These are phyloP conservation scores for Ophiostoma novo-ulmi DNA, from an alignment of 2,329 filamentous ascomycete genomes.

Conservation along the genomic window DNA sequence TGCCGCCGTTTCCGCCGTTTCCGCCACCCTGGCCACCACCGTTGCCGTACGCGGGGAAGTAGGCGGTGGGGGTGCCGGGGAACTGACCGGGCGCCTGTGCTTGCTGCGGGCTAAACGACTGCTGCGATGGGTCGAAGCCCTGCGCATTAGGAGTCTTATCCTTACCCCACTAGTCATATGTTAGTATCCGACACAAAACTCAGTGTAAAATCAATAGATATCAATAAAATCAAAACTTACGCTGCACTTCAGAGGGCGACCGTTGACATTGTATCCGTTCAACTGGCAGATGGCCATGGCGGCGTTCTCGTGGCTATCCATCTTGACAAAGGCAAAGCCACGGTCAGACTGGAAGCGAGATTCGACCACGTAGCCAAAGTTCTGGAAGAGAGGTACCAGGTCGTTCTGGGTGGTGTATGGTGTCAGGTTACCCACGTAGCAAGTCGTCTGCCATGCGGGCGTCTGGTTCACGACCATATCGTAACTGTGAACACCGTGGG, in stretches of 20 bases:
- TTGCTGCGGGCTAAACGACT: slow-evolving; percentile 66
- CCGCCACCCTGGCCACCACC: slow-evolving; percentile 42
- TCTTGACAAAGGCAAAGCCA: slow-evolving; percentile 98
- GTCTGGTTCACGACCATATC: slow-evolving; percentile 96
- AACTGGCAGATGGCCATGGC: slow-evolving; percentile 98
- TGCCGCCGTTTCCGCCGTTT: slow-evolving; percentile 37
- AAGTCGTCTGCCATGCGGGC: slow-evolving; percentile 95
- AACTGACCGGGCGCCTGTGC: slow-evolving; percentile 63
- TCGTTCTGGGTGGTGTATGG: slow-evolving; percentile 94
- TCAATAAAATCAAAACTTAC: slow-evolving; percentile 54
- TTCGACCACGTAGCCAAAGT: slow-evolving; percentile 96
- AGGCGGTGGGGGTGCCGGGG: slow-evolving; percentile 70
- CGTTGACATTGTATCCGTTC: slow-evolving; percentile 97
- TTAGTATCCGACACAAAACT: slow-evolving; percentile 10
- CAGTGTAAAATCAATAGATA: background rate
- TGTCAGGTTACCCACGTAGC: slow-evolving; percentile 95
- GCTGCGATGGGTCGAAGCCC: slow-evolving; percentile 70
- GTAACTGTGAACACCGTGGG: slow-evolving; percentile 93
- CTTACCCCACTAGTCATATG: slow-evolving; percentile 80
- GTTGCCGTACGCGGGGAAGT: slow-evolving; percentile 93
- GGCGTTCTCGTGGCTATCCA: slow-evolving; percentile 97
- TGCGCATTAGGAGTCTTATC: slow-evolving; percentile 81
- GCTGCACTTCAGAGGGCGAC: slow-evolving; percentile 94
- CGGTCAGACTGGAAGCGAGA: slow-evolving; percentile 97
- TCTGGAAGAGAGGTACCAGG: slow-evolving; percentile 95